Percentiles rank a stretch among this genome's conserved stretches.
These are phyloP conservation scores for Oenanthe javanica DNA, from an alignment of 140 eudicot genomes.

Conservation along the genomic window DNA sequence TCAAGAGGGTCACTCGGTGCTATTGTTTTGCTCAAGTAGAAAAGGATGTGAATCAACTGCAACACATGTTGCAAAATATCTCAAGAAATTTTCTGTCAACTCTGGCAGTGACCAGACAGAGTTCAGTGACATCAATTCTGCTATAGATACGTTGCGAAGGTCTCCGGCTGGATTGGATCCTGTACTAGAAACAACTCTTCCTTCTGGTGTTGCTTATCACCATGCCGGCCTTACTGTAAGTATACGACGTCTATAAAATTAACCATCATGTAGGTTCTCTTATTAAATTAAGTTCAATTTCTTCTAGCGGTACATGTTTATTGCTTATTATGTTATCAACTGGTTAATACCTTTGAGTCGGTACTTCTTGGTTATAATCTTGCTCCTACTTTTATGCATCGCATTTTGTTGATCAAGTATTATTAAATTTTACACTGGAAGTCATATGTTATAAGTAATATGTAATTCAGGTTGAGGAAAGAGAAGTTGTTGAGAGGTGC, in stretches of 20 bases:
- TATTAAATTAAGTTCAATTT: neutral
- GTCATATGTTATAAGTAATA: neutral
- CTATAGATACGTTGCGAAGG: slow-evolving; percentile 69
- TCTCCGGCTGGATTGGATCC: slow-evolving; percentile 97
- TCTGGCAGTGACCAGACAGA: slow-evolving; percentile 42
- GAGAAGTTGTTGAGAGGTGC: slow-evolving; percentile 93
- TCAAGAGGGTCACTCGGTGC: slow-evolving; percentile 96
- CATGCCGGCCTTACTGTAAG: slow-evolving; percentile 98
- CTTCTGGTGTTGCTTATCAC: slow-evolving; percentile 95
- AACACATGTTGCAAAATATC: slow-evolving; percentile 72
- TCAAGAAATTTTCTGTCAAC: slow-evolving; percentile 47
- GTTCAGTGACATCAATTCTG: slow-evolving; percentile 52
- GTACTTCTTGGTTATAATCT: neutral
- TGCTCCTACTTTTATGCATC: neutral
- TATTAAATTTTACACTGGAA: slow-evolving; percentile 9
- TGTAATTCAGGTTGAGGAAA: slow-evolving; percentile 74
- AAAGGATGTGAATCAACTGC: slow-evolving; percentile 99
- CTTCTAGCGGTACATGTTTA: neutral
- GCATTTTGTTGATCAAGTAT: neutral
- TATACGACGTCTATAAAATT: neutral
- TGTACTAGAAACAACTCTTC: slow-evolving; percentile 66
- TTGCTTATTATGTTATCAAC: neutral
- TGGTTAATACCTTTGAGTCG: neutral
- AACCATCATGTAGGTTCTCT: neutral
- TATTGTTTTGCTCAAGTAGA: slow-evolving; percentile 89